Conservation (phyloP, 176 grass and related monocot genomes). For the Aegilops speltoides region DNA sequence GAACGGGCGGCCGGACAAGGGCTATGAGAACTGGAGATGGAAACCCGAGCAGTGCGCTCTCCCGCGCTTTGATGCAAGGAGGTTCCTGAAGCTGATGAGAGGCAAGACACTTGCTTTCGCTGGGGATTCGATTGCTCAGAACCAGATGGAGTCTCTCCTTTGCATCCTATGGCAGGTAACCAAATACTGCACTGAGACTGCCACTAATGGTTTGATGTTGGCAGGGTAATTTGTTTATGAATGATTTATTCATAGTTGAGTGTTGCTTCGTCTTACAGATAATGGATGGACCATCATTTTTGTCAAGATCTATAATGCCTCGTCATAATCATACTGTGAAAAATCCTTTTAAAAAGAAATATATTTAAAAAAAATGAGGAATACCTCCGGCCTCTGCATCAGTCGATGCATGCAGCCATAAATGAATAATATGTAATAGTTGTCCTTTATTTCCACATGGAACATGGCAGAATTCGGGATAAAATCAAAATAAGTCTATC, state of each 20-base stretch:
- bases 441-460: not conserved
- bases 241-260: not conserved
- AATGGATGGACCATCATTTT: not conserved
- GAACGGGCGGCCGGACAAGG: slow-evolving; percentile 84
- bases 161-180: slow-evolving; percentile 89
- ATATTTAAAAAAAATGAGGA: too few species aligned
- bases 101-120: slow-evolving; percentile 87
- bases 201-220: not conserved
- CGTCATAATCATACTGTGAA: too few species aligned
- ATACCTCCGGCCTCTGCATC: too few species aligned
- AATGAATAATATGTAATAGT: too few species aligned
- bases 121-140: slow-evolving; percentile 85
- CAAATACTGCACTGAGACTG: not conserved
- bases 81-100: slow-evolving; percentile 87
- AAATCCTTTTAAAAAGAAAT: too few species aligned
- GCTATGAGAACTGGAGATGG: slow-evolving; percentile 92
- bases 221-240: not conserved
- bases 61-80: slow-evolving; percentile 67
- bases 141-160: slow-evolving; percentile 94
- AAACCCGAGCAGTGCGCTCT: slow-evolving; percentile 68
- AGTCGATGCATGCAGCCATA: too few species aligned
- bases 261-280: not conserved
- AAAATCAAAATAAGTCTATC: not conserved
- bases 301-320: not conserved
- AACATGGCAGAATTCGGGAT: not conserved